A percentile compares a stretch with the other conserved stretches of the same genome.
phyloP scores from a whole-genome alignment of 441 rosid species.

The Erysimum cheiri region DNA sequence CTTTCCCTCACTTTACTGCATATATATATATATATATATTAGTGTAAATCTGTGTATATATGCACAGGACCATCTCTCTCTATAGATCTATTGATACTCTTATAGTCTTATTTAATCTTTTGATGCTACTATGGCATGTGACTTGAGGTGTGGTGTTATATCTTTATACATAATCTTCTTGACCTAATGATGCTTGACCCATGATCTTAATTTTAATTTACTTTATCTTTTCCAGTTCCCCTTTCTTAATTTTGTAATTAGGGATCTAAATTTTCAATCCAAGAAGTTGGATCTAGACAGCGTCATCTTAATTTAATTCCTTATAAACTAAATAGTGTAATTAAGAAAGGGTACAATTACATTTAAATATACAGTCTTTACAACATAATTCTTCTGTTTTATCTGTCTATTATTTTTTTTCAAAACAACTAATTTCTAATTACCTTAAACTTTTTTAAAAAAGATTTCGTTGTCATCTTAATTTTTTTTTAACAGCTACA shows the following conservation, averaged over 20 bases:
- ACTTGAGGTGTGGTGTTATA: constrained; percentile 44
- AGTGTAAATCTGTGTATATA: constrained; percentile 15
- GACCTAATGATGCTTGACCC: constrained; percentile 46
- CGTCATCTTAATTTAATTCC: constrained; percentile 4
- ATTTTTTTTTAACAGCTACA: background rate
- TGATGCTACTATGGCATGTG: constrained; percentile 44
- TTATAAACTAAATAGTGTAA: background rate
- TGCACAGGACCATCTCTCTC: constrained; percentile 35
- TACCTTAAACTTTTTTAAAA: background rate
- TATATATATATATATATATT: background rate
- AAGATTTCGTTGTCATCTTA: background rate
- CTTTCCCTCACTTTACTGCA: constrained; percentile 27
- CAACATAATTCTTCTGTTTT: background rate
- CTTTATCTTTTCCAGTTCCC: constrained; percentile 8
- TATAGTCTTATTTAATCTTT: constrained; percentile 23
- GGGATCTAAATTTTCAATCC: constrained; percentile 1
- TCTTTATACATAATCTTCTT: constrained; percentile 35
- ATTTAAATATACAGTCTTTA: constrained; percentile 2
- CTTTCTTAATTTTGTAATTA: constrained; percentile 19
- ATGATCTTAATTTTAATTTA: constrained; percentile 38
- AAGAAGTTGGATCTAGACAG: constrained; percentile 22
- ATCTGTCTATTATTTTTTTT: background rate
- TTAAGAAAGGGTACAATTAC: background rate
- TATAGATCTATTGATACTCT: background rate
- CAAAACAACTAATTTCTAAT: too few relatives aligned